Evolutionary conservation across 1,139 yeast genomes (phyloP).

Genomic region (Eremothecium cymbalariae): DNA sequence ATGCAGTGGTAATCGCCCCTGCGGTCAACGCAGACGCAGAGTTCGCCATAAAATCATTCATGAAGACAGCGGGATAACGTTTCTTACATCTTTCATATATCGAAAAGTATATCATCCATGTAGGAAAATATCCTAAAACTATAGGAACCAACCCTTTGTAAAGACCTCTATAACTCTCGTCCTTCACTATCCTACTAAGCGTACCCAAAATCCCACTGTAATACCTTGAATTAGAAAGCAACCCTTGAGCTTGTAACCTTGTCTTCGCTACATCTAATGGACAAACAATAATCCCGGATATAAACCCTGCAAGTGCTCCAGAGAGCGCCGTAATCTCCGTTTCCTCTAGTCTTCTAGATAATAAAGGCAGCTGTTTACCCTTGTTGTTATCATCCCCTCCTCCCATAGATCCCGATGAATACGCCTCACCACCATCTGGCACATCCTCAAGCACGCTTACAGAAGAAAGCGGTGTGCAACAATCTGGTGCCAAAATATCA

Average conservation of each 20-base stretch:
- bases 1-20: constrained; percentile 77
- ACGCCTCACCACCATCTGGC: neutral
- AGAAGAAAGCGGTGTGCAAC: constrained; percentile 18
- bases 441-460: constrained; percentile 17
- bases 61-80: constrained; percentile 36
- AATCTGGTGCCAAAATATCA: constrained; percentile 19
- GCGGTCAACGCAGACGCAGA: constrained; percentile 81
- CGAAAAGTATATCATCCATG: constrained; percentile 94
- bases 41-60: constrained; percentile 49
- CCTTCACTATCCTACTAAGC: constrained; percentile 50
- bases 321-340: constrained; percentile 53
- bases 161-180: constrained; percentile 77
- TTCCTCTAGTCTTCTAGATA: constrained; percentile 20
- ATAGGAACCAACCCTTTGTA: constrained; percentile 91
- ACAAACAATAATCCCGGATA: constrained; percentile 85
- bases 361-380: constrained; percentile 5
- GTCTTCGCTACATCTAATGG: constrained; percentile 94
- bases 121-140: constrained; percentile 87
- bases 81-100: constrained; percentile 74
- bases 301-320: constrained; percentile 88
- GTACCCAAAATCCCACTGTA: constrained; percentile 57
- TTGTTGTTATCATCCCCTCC: constrained; percentile 3
- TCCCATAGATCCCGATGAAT: neutral
- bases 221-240: constrained; percentile 25
- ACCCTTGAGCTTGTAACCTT: constrained; percentile 87